A percentile compares a stretch with the other conserved stretches of the same genome.
Evolutionary conservation across 257 asterid species (phyloP).

Genomic region (Solanum virginianum): DNA sequence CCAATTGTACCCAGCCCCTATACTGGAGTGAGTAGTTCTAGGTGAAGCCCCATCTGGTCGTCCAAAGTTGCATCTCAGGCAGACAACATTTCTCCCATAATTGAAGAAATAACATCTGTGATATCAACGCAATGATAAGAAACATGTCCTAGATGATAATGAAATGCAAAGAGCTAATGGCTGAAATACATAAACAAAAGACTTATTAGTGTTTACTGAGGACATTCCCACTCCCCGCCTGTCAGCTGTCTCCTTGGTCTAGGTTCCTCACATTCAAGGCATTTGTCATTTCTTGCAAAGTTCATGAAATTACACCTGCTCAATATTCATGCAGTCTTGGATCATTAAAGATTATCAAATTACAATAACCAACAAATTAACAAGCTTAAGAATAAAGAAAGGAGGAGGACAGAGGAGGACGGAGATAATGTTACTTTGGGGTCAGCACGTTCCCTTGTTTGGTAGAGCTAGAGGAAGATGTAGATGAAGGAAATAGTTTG

Average conservation of each 20-base stretch:
- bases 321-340: background rate
- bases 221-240: slow-evolving; percentile 97
- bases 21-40: slow-evolving; percentile 13
- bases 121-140: background rate
- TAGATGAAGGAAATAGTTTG: background rate
- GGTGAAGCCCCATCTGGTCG: slow-evolving; percentile 41
- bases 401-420: background rate
- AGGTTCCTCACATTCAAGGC: slow-evolving; percentile 89
- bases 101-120: slow-evolving; percentile 75
- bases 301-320: slow-evolving; percentile 93
- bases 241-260: slow-evolving; percentile 61
- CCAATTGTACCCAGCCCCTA: slow-evolving; percentile 8
- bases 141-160: background rate
- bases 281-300: slow-evolving; percentile 74
- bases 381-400: background rate
- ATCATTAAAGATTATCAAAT: background rate
- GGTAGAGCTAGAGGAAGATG: background rate
- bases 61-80: slow-evolving; percentile 75
- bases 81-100: slow-evolving; percentile 60
- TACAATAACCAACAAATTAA: background rate
- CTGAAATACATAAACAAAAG: background rate
- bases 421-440: background rate
- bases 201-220: slow-evolving; percentile 46
- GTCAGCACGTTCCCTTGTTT: background rate
- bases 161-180: background rate